A percentile compares a stretch with the other conserved stretches of the same genome.
Conservation (phyloP, 768 basidiomycete genomes). For the Lentinus tigrinus region DNA sequence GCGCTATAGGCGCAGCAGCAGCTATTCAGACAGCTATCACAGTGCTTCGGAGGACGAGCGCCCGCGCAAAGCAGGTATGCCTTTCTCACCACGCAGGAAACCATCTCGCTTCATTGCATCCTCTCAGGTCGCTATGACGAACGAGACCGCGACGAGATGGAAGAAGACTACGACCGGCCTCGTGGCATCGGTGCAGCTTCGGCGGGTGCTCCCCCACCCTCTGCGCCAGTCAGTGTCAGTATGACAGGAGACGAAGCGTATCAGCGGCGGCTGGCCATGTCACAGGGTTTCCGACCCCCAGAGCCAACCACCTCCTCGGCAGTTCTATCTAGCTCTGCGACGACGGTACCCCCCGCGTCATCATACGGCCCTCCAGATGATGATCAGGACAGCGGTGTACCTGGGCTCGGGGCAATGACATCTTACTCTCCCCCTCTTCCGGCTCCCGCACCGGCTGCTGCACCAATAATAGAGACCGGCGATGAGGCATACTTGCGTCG, state of each 20-base stretch:
- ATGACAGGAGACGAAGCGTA: constrained; percentile 81
- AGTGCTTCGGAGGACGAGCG: constrained; percentile 65
- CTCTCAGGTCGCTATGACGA: constrained; percentile 43
- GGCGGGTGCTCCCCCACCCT: constrained; percentile 21
- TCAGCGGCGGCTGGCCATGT: constrained; percentile 72
- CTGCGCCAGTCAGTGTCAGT: constrained; percentile 40
- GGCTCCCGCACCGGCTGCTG: constrained; percentile 7
- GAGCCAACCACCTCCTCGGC: constrained; percentile 3
- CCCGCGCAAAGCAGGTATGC: constrained; percentile 60
- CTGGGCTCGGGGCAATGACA: constrained; percentile 11
- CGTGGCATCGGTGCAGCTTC: constrained; percentile 27
- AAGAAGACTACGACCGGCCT: constrained; percentile 44
- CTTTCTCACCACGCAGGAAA: background rate
- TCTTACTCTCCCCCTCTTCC: constrained; percentile 12
- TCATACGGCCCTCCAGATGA: constrained; percentile 12
- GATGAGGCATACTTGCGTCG: constrained; percentile 71
- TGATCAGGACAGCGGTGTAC: constrained; percentile 7
- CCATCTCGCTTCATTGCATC: constrained; percentile 1
- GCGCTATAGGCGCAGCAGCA: constrained; percentile 43
- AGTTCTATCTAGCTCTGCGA: background rate
- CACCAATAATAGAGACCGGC: constrained; percentile 30
- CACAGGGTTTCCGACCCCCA: constrained; percentile 31
- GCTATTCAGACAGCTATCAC: constrained; percentile 65
- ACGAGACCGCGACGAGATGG: constrained; percentile 50
- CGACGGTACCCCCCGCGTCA: constrained; percentile 1